phyloP scores from a whole-genome alignment of 2,329 filamentous ascomycete species.

The Uncinocarpus reesii region DNA sequence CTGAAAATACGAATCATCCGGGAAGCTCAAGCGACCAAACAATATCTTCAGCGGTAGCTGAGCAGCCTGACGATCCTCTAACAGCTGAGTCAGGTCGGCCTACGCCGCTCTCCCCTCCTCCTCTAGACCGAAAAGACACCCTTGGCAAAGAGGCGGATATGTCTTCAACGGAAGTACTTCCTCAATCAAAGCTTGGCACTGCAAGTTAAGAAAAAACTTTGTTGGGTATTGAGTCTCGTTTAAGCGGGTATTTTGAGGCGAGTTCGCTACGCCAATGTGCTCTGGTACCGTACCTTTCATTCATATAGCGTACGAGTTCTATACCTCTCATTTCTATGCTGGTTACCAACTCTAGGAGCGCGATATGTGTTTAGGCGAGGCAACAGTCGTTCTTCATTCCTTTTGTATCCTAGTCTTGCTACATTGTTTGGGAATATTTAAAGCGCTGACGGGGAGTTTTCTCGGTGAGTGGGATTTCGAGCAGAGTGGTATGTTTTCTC shows the following conservation, averaged over 20 bases:
- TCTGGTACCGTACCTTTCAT: background rate
- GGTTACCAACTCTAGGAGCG: background rate
- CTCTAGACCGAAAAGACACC: constrained; percentile 3
- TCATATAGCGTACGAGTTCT: background rate
- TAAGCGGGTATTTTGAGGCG: background rate
- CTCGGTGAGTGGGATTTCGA: background rate
- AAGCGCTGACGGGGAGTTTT: constrained; percentile 9
- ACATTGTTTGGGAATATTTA: background rate
- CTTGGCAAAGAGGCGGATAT: constrained; percentile 13
- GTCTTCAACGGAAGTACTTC: constrained; percentile 11
- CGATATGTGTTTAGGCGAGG: background rate
- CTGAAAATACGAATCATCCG: constrained; percentile 22
- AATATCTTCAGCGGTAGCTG: background rate
- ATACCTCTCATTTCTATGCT: background rate
- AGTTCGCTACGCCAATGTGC: background rate
- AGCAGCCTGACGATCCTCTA: background rate
- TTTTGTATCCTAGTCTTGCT: constrained; percentile 4
- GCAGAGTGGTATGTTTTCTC: background rate
- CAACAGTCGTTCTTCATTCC: background rate
- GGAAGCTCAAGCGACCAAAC: constrained; percentile 2
- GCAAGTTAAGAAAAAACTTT: background rate
- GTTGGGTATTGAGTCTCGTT: background rate
- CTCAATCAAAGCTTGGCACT: constrained; percentile 2
- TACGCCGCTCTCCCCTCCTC: background rate
- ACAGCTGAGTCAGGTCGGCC: background rate